These are phyloP conservation scores for Lentinula guzmanii DNA, from an alignment of 768 basidiomycete species.

Conservation along the genomic window DNA sequence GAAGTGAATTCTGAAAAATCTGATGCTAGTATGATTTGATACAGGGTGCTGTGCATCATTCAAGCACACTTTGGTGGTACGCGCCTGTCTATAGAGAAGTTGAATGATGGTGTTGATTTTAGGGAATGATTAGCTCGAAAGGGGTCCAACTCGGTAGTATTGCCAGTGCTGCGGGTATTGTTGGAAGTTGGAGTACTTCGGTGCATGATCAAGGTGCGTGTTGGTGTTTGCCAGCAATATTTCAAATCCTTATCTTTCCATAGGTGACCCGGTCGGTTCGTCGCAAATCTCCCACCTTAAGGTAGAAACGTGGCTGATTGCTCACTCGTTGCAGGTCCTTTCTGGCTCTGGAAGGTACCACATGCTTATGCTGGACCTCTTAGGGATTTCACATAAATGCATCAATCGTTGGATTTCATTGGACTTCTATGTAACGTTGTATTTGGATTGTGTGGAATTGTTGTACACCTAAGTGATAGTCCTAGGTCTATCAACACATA, in stretches of 20 bases:
- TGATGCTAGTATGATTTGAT: conserved; percentile 10
- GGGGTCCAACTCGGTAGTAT: conserved; percentile 63
- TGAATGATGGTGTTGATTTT: background rate
- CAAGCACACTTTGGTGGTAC: conserved; percentile 55
- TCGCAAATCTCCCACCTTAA: background rate
- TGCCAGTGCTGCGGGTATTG: conserved; percentile 59
- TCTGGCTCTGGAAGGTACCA: conserved; percentile 65
- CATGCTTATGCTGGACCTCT: conserved; percentile 29
- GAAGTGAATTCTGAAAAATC: background rate
- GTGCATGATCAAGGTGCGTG: conserved; percentile 47
- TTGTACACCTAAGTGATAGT: background rate
- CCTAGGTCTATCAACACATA: no score
- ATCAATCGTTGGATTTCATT: background rate
- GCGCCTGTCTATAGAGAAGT: conserved; percentile 7
- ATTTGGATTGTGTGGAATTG: background rate
- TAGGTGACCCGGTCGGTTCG: conserved; percentile 65
- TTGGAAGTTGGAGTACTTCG: conserved; percentile 65
- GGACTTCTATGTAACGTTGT: background rate
- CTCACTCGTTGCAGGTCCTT: conserved; percentile 42
- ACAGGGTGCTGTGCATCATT: conserved; percentile 50
- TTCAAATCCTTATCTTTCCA: background rate
- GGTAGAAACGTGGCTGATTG: conserved; percentile 7
- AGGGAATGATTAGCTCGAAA: conserved; percentile 41
- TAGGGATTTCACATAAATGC: conserved; percentile 18
- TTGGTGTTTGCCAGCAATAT: background rate